Evolutionary conservation across 2,329 filamentous ascomycete species (phyloP).

Genomic region (Exserohilum rostratum): DNA sequence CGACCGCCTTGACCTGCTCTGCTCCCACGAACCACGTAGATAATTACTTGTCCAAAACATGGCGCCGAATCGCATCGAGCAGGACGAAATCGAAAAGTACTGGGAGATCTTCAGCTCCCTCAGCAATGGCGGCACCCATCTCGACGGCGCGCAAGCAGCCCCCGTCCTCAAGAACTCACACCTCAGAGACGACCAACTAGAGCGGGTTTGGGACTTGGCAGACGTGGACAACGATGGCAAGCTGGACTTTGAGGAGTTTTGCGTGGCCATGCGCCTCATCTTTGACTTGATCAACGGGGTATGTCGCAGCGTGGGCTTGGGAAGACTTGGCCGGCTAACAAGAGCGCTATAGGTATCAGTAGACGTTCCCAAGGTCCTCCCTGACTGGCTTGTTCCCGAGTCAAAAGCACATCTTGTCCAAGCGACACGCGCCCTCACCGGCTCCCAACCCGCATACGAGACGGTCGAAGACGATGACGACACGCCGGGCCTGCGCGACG

Average conservation of each 20-base stretch:
- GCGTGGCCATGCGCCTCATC: constrained; percentile 96
- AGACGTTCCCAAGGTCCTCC: constrained; percentile 83
- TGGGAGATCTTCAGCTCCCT: constrained; percentile 80
- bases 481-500: constrained; percentile 84
- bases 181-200: constrained; percentile 81
- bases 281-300: constrained; percentile 97
- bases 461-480: constrained; percentile 79
- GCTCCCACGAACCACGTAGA: neutral
- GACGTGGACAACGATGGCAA: constrained; percentile 98
- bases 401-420: constrained; percentile 60
- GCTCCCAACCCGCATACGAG: constrained; percentile 82
- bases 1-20: neutral
- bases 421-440: constrained; percentile 63
- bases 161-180: constrained; percentile 75
- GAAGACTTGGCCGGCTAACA: neutral
- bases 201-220: constrained; percentile 94
- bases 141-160: constrained; percentile 73
- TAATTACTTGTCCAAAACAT: constrained; percentile 23
- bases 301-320: constrained; percentile 26
- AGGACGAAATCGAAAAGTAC: constrained; percentile 77
- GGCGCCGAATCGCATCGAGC: constrained; percentile 65
- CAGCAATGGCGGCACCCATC: constrained; percentile 66
- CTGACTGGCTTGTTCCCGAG: constrained; percentile 97
- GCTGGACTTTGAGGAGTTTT: constrained; percentile 99
- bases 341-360: constrained; percentile 66